Evolutionary conservation across 164 flowering plant genomes (phyloP), one percentile per base, ranked within the genome.

Genomic region (Euptelea pleiosperma): DNA sequence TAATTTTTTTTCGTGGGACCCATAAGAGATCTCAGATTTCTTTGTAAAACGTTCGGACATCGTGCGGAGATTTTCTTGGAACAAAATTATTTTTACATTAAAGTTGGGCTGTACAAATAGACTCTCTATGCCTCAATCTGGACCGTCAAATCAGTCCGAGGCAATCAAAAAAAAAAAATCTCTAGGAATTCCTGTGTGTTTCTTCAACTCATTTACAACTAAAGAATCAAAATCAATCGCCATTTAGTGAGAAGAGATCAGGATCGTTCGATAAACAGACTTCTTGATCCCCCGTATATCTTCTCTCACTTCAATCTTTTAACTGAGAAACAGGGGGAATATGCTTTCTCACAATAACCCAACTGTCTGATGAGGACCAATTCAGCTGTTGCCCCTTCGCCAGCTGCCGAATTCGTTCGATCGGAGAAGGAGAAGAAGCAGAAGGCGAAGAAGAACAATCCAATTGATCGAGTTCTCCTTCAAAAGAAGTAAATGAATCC

Each of bases 341-440:
- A 25, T 37, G 53, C 25, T 31, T 39, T 29, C 82, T 48, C 5
- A 63, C 63, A 1, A n/a, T 58, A 48, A 68, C 44, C 79, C 79
- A 75, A 31, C 61, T 58, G 8, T 64, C 72, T 22, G 61, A 49
- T 29, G 36, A 35, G 2, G 67, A 70, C 79, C 82, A 75, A 51
- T 68, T 45, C 16, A 70, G 69, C 9, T 29, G 12, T 8, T 60
- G 15, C 36, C 11, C 49, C 6, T 39, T 33, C 18, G 54, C 73
- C 45, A 72, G 45, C 47, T 56, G 46, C 41, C 41, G 22, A 37
- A 78, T 57, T 34, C 74, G 60, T 58, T 55, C 59, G 21, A 16
- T 58, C 52, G 74, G 51, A 36, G 63, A 40, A 29, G 44, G 22
- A 44, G 37, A n/a, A n/a, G n/a, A n/a, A n/a, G n/a, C n/a, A n/a